A percentile compares a stretch with the other conserved stretches of the same genome.
phyloP scores from a whole-genome alignment of 2,329 filamentous ascomycete species.

The Lasiodiplodia gonubiensis region DNA sequence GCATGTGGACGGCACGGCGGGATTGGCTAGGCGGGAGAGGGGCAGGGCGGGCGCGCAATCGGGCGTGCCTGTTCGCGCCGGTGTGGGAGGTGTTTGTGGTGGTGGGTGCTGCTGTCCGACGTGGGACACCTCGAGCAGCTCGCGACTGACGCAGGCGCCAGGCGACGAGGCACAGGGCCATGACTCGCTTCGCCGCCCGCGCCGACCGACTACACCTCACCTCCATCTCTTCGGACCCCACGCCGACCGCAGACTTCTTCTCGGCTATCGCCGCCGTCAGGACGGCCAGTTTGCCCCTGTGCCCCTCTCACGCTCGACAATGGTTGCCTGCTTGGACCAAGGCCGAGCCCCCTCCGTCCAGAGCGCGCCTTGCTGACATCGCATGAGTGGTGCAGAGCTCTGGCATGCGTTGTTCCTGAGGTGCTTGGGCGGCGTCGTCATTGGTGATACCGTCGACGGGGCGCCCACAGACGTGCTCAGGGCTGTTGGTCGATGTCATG shows the following conservation, averaged over 20 bases:
- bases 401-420: constrained; percentile 25
- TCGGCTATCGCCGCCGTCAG: background rate
- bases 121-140: constrained; percentile 9
- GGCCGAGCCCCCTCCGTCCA: background rate
- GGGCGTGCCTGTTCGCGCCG: background rate
- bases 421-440: constrained; percentile 10
- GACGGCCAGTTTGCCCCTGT: background rate
- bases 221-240: background rate
- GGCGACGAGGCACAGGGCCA: background rate
- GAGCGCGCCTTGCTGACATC: constrained; percentile 20
- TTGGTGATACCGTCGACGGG: constrained; percentile 2
- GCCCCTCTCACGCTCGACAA: constrained; percentile 2
- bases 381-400: constrained; percentile 21
- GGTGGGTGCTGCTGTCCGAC: constrained; percentile 17
- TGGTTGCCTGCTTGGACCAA: background rate
- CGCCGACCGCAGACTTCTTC: background rate
- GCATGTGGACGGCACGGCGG: constrained; percentile 13
- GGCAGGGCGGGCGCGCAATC: background rate
- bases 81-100: constrained; percentile 16
- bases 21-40: constrained; percentile 5
- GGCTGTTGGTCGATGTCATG: constrained; percentile 20
- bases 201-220: background rate
- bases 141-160: background rate
- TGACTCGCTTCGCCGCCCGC: background rate
- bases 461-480: constrained; percentile 11